Percentiles rank a stretch among this genome's conserved stretches.
Evolutionary conservation across 1,139 yeast species (phyloP).

Genomic region (Debaryomyces fabryi): DNA sequence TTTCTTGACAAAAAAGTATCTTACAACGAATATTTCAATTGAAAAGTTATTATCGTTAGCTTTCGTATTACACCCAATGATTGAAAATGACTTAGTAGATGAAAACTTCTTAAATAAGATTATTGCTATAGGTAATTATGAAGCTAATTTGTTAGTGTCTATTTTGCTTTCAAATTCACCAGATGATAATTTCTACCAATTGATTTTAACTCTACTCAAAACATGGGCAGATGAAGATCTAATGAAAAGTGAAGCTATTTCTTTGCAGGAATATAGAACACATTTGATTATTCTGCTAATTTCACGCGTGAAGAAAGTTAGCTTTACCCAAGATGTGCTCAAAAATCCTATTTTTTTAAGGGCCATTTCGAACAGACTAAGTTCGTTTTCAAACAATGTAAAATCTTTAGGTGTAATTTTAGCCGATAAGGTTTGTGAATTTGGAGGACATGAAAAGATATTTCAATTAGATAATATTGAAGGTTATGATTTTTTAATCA

Average conservation of each 20-base stretch:
- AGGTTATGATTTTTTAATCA: neutral
- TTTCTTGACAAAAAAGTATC: constrained; percentile 7
- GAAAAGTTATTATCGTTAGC: constrained; percentile 12
- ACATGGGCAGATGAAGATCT: constrained; percentile 35
- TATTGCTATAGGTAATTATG: constrained; percentile 15
- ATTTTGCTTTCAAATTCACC: constrained; percentile 14
- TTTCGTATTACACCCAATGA: constrained; percentile 9
- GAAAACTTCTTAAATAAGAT: constrained; percentile 22
- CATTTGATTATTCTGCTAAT: constrained; percentile 34
- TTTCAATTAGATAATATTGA: constrained; percentile 34
- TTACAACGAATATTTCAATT: neutral
- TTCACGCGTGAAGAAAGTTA: constrained; percentile 20
- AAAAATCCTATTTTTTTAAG: constrained; percentile 35
- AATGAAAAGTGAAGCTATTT: constrained; percentile 37
- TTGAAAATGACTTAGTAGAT: constrained; percentile 15
- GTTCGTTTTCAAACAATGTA: constrained; percentile 43
- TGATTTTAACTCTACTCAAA: constrained; percentile 18
- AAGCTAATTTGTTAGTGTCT: constrained; percentile 20
- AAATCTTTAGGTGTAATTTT: constrained; percentile 48
- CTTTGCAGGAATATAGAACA: constrained; percentile 38
- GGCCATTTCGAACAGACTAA: constrained; percentile 48
- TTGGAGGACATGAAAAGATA: constrained; percentile 33
- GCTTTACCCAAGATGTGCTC: constrained; percentile 23
- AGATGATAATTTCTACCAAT: constrained; percentile 7
- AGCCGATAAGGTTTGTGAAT: constrained; percentile 48